These are phyloP conservation scores for Ogataea trehalophila DNA, from an alignment of 805 yeast genomes.

Conservation along the genomic window DNA sequence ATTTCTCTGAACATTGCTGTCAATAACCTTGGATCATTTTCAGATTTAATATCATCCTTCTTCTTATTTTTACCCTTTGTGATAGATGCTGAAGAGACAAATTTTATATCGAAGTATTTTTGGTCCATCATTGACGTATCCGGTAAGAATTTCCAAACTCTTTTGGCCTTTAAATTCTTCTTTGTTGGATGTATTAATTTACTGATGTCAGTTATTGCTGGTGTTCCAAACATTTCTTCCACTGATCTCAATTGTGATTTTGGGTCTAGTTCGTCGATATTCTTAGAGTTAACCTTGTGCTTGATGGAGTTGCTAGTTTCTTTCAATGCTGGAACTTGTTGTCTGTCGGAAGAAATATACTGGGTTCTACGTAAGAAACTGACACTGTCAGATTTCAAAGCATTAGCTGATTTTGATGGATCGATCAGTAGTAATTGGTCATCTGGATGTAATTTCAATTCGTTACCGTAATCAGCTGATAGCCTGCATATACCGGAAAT, in stretches of 20 bases:
- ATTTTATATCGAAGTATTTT: slow-evolving; percentile 58
- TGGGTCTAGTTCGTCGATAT: slow-evolving; percentile 45
- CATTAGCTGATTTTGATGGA: slow-evolving; percentile 51
- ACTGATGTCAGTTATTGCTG: slow-evolving; percentile 37
- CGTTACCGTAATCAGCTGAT: slow-evolving; percentile 19
- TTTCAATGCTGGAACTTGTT: slow-evolving; percentile 11
- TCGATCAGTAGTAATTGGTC: slow-evolving; percentile 77
- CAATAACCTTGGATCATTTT: slow-evolving; percentile 34
- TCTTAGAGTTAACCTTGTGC: slow-evolving; percentile 14
- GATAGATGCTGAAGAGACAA: slow-evolving; percentile 52
- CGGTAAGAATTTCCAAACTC: slow-evolving; percentile 78
- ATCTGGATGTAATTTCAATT: slow-evolving; percentile 58
- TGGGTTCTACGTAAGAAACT: slow-evolving; percentile 91
- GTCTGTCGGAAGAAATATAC: slow-evolving; percentile 68
- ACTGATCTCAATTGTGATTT: slow-evolving; percentile 62
- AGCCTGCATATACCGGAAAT: slow-evolving; percentile 27
- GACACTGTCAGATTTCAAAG: slow-evolving; percentile 34
- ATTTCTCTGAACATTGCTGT: slow-evolving; percentile 73
- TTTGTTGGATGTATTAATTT: slow-evolving; percentile 73
- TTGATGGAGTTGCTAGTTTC: slow-evolving; percentile 14
- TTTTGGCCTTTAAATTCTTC: slow-evolving; percentile 66
- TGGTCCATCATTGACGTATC: slow-evolving; percentile 90
- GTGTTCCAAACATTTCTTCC: slow-evolving; percentile 69
- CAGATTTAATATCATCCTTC: slow-evolving; percentile 29
- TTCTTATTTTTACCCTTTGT: slow-evolving; percentile 31